Evolutionary conservation across 1,284 basidiomycete species (phyloP).

Genomic region (Rhodotorula mucilaginosa): DNA sequence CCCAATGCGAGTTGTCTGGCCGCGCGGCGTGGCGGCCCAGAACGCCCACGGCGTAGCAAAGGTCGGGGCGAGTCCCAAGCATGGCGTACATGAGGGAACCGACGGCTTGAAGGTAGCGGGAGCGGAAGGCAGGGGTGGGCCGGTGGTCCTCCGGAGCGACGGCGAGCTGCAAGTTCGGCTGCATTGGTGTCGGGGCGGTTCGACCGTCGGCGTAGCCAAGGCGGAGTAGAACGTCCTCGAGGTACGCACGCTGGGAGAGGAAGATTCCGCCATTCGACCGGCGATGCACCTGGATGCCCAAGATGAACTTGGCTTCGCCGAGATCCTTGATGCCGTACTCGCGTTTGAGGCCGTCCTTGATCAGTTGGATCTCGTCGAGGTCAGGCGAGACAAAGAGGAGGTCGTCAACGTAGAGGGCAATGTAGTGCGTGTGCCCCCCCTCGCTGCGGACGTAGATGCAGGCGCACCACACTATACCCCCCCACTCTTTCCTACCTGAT

Average conservation of each 20-base stretch:
- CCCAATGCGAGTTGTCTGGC: constrained; percentile 42
- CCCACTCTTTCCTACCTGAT: too few species aligned
- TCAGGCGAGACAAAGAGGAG: too few species aligned
- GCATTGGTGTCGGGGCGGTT: too few species aligned
- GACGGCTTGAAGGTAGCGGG: constrained; percentile 28
- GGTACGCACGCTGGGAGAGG: not conserved
- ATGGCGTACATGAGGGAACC: constrained; percentile 48
- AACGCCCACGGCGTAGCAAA: constrained; percentile 45
- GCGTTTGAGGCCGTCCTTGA: constrained; percentile 43
- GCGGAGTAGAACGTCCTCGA: too few species aligned
- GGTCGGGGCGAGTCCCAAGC: constrained; percentile 47
- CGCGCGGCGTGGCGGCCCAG: constrained; percentile 46
- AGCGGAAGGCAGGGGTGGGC: not conserved
- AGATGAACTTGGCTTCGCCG: constrained; percentile 45
- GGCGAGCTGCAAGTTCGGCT: too few species aligned
- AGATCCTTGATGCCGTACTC: constrained; percentile 48
- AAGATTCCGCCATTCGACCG: constrained; percentile 45
- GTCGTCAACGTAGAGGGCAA: too few species aligned
- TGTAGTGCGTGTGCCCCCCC: too few species aligned
- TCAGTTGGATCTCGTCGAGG: constrained; percentile 23
- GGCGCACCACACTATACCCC: too few species aligned
- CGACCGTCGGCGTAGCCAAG: too few species aligned
- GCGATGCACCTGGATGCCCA: constrained; percentile 49
- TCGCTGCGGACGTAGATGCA: too few species aligned
- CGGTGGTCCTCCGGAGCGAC: not conserved